Percentiles rank a stretch among this genome's conserved stretches.
These are phyloP conservation scores for Pseudocercospora fuligena DNA, from an alignment of 2,329 filamentous ascomycete species.

Conservation along the genomic window DNA sequence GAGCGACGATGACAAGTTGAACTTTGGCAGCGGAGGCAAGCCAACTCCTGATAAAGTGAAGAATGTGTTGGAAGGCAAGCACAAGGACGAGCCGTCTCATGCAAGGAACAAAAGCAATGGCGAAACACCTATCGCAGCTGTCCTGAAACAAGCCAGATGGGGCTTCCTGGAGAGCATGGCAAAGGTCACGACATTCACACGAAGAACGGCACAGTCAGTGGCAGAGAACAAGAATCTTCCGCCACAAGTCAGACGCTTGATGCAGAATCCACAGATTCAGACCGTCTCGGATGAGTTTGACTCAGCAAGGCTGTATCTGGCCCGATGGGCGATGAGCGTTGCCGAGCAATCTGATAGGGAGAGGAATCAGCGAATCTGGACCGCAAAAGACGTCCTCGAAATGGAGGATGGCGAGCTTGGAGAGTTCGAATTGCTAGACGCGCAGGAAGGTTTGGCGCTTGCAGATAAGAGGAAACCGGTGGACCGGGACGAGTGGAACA, in stretches of 20 bases:
- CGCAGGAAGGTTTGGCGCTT: slow-evolving; percentile 73
- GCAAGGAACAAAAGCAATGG: slow-evolving; percentile 51
- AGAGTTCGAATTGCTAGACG: slow-evolving; percentile 90
- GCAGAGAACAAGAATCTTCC: slow-evolving; percentile 90
- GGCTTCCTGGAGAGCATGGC: slow-evolving; percentile 95
- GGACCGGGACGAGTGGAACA: slow-evolving; percentile 84
- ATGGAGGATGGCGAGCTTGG: slow-evolving; percentile 94
- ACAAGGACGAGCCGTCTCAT: slow-evolving; percentile 42
- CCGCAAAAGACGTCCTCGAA: slow-evolving; percentile 86
- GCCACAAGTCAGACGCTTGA: slow-evolving; percentile 80
- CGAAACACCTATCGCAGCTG: slow-evolving; percentile 87
- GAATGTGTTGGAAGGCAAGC: slow-evolving; percentile 46
- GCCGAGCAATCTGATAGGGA: slow-evolving; percentile 95
- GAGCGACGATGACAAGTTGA: slow-evolving; percentile 77
- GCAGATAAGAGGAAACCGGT: slow-evolving; percentile 79
- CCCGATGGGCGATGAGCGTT: slow-evolving; percentile 98
- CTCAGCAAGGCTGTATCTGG: slow-evolving; percentile 90
- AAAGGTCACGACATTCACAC: slow-evolving; percentile 94
- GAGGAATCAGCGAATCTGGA: slow-evolving; percentile 85
- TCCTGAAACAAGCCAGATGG: slow-evolving; percentile 93
- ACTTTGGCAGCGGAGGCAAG: slow-evolving; percentile 69
- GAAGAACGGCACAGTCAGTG: slow-evolving; percentile 88
- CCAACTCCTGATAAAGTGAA: slow-evolving; percentile 55
- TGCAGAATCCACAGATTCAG: slow-evolving; percentile 92
- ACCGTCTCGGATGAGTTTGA: slow-evolving; percentile 97